Percentiles rank a stretch among this genome's conserved stretches.
Evolutionary conservation across 2,329 filamentous ascomycete genomes (phyloP).

Genomic region (Fusarium sp.): DNA sequence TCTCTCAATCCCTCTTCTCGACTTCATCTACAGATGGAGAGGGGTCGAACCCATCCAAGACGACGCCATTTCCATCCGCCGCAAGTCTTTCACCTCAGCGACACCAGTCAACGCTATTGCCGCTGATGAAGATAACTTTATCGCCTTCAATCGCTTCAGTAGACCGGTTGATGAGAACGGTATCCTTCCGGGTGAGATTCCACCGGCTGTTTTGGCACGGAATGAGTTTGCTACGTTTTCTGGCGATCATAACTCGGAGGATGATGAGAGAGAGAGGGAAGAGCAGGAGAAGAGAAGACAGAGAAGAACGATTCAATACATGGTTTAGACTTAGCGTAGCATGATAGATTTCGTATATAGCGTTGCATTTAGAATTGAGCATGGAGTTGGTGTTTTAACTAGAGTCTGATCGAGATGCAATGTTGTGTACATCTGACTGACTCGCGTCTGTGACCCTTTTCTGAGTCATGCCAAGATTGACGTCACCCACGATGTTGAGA

Average conservation of each 20-base stretch:
- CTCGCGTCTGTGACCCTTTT: not conserved
- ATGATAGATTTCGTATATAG: not conserved
- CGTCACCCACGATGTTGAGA: not conserved
- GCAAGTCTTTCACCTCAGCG: constrained; percentile 51
- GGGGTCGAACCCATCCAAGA: constrained; percentile 59
- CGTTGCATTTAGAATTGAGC: not conserved
- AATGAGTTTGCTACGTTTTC: constrained; percentile 35
- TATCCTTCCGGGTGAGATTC: not conserved
- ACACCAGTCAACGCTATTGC: constrained; percentile 56
- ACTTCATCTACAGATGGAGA: constrained; percentile 14
- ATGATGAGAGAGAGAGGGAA: constrained; percentile 16
- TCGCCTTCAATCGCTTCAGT: constrained; percentile 64
- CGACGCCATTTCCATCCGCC: constrained; percentile 55
- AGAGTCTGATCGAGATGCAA: not conserved
- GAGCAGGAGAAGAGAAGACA: constrained; percentile 20
- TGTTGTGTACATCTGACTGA: not conserved
- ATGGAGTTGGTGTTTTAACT: not conserved
- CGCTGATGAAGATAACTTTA: constrained; percentile 53
- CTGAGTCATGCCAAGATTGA: not conserved
- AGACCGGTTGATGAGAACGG: constrained; percentile 46
- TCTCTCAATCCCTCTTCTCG: constrained; percentile 58
- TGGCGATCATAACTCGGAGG: constrained; percentile 2
- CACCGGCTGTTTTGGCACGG: not conserved
- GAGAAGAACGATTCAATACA: constrained; percentile 17
- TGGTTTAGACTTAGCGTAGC: constrained; percentile 10